Percentiles rank a stretch among this genome's conserved stretches.
These are phyloP conservation scores for Exophiala alcalophila DNA, from an alignment of 2,329 filamentous ascomycete genomes.

Conservation along the genomic window DNA sequence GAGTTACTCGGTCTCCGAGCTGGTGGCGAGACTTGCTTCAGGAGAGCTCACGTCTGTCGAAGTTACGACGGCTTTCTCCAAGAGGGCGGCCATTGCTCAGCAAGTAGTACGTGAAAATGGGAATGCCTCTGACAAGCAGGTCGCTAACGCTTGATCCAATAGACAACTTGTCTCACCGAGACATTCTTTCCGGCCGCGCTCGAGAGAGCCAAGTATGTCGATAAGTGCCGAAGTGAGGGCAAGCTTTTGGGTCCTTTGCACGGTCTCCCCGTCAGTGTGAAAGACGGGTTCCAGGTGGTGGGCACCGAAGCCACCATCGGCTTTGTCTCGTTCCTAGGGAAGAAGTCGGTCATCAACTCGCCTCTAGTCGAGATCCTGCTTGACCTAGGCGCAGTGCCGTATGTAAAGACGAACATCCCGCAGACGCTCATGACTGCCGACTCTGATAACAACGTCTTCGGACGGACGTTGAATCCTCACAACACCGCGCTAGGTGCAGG, in stretches of 20 bases:
- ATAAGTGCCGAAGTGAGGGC: conserved; percentile 30
- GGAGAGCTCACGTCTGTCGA: conserved; percentile 29
- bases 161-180: conserved; percentile 34
- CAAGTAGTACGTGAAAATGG: conserved; percentile 22
- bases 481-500: conserved; percentile 37
- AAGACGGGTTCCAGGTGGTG: conserved; percentile 33
- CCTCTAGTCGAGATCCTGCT: conserved; percentile 40
- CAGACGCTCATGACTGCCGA: conserved; percentile 51
- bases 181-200: conserved; percentile 32
- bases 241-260: conserved; percentile 33
- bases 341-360: conserved; percentile 32
- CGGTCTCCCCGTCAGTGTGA: conserved; percentile 35
- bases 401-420: conserved; percentile 56
- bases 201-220: conserved; percentile 31
- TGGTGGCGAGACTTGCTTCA: conserved; percentile 31
- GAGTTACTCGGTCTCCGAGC: conserved; percentile 43
- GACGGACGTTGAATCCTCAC: conserved; percentile 42
- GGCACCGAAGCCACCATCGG: conserved; percentile 31
- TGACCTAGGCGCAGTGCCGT: conserved; percentile 41
- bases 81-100: conserved; percentile 32
- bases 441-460: conserved; percentile 44
- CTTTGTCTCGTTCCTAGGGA: conserved; percentile 39
- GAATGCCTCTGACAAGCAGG: conserved; percentile 1
- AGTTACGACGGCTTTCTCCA: conserved; percentile 31
- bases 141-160: too few relatives aligned